phyloP scores from a whole-genome alignment of 1,139 yeast genomes.

The Geotrichum europaeum region DNA sequence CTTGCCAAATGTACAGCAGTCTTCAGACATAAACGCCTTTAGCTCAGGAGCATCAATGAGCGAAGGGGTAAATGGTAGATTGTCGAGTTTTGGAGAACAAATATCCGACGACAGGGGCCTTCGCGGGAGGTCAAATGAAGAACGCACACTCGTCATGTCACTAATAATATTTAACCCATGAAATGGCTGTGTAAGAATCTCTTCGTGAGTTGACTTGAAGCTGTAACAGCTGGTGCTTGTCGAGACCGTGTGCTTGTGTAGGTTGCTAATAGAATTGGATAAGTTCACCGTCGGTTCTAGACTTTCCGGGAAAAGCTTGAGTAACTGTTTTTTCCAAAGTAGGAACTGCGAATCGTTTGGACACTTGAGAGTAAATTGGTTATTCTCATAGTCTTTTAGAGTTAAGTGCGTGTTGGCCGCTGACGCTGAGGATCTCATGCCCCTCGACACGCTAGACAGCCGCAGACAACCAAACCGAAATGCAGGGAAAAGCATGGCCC shows the following conservation, averaged over 20 bases:
- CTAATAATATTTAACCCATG: slow-evolving; percentile 8
- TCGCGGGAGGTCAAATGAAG: neutral
- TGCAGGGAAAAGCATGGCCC: slow-evolving; percentile 36
- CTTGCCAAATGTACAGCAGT: neutral
- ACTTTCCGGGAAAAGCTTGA: slow-evolving; percentile 2
- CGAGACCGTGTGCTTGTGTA: neutral
- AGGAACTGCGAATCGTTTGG: slow-evolving; percentile 1
- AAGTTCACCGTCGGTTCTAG: neutral
- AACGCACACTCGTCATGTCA: neutral
- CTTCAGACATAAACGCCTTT: slow-evolving; percentile 8
- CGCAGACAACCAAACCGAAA: slow-evolving; percentile 33
- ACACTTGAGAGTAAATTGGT: slow-evolving; percentile 8
- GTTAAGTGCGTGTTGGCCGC: slow-evolving; percentile 2
- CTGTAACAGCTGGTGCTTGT: slow-evolving; percentile 2
- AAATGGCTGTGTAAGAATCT: slow-evolving; percentile 3
- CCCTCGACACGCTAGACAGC: slow-evolving; percentile 14
- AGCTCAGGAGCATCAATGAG: slow-evolving; percentile 15
- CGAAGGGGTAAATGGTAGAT: slow-evolving; percentile 3
- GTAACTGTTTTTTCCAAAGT: slow-evolving; percentile 6
- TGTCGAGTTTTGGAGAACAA: slow-evolving; percentile 7
- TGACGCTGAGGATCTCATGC: neutral
- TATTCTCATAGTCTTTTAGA: slow-evolving; percentile 1
- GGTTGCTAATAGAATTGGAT: neutral
- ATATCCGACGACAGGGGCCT: neutral
- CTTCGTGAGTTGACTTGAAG: slow-evolving; percentile 5